phyloP scores from a whole-genome alignment of 345 rosid genomes.

The Excoecaria agallocha region DNA sequence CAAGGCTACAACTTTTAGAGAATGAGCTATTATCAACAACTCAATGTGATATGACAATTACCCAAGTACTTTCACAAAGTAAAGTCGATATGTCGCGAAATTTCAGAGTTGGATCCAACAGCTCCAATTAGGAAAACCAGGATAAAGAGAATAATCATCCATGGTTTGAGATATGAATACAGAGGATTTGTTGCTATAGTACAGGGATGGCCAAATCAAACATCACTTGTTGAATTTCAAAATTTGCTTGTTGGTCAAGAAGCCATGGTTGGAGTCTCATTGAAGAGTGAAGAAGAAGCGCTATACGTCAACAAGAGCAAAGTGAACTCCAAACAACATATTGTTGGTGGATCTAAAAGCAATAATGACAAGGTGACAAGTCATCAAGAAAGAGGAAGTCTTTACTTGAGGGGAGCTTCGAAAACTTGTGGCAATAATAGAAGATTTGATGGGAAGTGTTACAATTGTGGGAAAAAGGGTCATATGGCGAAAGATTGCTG shows the following conservation, averaged over 20 bases:
- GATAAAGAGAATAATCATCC: constrained; percentile 8
- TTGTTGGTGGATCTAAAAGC: not conserved
- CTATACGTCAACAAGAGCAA: not conserved
- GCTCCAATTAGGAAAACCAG: not conserved
- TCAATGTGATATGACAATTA: not conserved
- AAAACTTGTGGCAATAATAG: not conserved
- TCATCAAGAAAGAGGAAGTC: too few species aligned
- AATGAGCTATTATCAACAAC: not conserved
- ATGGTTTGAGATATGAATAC: not conserved
- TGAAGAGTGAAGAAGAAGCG: not conserved
- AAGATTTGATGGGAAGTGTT: too few species aligned
- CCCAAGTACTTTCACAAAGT: not conserved
- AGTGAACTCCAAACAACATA: not conserved
- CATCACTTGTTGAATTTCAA: constrained; percentile 1
- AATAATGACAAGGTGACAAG: not conserved
- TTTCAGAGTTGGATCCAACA: not conserved
- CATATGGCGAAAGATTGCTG: too few species aligned
- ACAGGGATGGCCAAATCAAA: not conserved
- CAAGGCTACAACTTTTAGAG: not conserved
- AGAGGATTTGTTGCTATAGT: not conserved
- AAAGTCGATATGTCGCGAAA: not conserved
- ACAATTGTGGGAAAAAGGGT: too few species aligned
- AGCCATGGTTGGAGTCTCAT: not conserved
- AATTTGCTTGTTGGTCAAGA: not conserved
- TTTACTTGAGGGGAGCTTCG: too few species aligned